Evolutionary conservation across 805 yeast species (phyloP), one percentile per base, ranked within the genome.

Genomic region (Metschnikowia baotianmanensis): DNA sequence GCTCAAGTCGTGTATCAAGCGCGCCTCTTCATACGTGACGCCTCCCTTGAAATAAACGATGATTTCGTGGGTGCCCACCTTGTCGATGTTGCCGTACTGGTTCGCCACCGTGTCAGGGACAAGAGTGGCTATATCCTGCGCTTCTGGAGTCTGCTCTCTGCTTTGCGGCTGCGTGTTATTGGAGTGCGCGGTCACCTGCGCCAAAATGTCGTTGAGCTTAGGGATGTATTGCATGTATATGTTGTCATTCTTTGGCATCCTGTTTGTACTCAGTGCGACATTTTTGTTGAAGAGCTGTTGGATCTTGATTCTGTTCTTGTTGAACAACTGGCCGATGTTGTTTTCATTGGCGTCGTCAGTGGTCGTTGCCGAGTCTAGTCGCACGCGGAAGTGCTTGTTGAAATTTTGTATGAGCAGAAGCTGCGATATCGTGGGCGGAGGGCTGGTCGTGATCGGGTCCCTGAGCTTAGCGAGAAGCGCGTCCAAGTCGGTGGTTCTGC

Each of bases 221-320:
- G 99, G 96, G 31, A 78, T 71, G 56, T 90, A 95, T 65, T 93
- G 99, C 83, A 95, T 89, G 65, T 81, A 93, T 5, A 91, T 78
- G 55, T 85, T 86, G 41, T 81, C 83, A 3, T 75, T 68, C 25
- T 71, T 59, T 12, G 54, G 53, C 38, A 40, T 39, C 19, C 36
- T 25, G 30, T 32, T 38, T n/a, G 40, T 25, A 31, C 36, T 51
- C 40, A 46, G 36, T 16, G 47, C 43, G 36, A 43, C 42, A 42
- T 53, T 58, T 28, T 57, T 48, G 41, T 57, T 60, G 51, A 65
- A 65, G 25, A 64, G 53, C 37, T 52, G 59, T 39, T 51, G 57
- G 41, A 56, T 54, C 40, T 56, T 63, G 46, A 61, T 59, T 25
- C 60, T 61, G 50, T 62, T 61, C 31, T 56, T 62, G 51, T 56